Evolutionary conservation across 2,329 filamentous ascomycete genomes (phyloP).

Genomic region (Ceratocystis cubensis): DNA sequence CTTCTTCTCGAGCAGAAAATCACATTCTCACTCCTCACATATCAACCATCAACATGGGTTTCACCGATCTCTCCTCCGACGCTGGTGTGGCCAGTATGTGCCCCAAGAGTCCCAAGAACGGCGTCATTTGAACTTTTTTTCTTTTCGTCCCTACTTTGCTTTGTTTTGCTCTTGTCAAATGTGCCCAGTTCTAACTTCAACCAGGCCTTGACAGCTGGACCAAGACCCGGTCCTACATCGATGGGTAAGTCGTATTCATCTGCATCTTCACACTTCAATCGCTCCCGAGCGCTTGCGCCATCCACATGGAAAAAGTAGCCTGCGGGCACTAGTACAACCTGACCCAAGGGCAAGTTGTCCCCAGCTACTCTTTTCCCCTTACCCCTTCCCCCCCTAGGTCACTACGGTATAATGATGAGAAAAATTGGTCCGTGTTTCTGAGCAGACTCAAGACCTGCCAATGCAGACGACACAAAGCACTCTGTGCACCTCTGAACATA

Average conservation of each 20-base stretch:
- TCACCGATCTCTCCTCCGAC: constrained; percentile 55
- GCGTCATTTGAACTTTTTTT: constrained; percentile 21
- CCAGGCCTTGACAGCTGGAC: constrained; percentile 61
- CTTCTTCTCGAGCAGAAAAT: constrained; percentile 22
- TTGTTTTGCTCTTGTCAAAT: constrained; percentile 21
- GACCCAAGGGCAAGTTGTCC: background rate
- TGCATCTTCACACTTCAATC: background rate
- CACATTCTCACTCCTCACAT: constrained; percentile 23
- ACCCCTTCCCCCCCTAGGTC: background rate
- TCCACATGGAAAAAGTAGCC: background rate
- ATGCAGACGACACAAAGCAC: constrained; percentile 61
- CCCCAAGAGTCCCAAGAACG: constrained; percentile 23
- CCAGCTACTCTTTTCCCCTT: constrained; percentile 1
- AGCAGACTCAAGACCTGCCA: constrained; percentile 85
- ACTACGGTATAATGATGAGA: constrained; percentile 49
- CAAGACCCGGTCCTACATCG: constrained; percentile 65
- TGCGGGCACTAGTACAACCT: constrained; percentile 2
- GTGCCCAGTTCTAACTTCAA: constrained; percentile 22
- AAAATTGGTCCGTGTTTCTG: constrained; percentile 92
- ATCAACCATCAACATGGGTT: constrained; percentile 47
- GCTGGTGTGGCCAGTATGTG: constrained; percentile 42
- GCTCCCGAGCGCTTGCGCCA: background rate
- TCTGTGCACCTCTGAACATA: constrained; percentile 58
- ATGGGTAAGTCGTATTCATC: constrained; percentile 51
- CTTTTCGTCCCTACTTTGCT: constrained; percentile 17